Conservation (phyloP, 768 basidiomycete species). For the Royoungia palumana region DNA sequence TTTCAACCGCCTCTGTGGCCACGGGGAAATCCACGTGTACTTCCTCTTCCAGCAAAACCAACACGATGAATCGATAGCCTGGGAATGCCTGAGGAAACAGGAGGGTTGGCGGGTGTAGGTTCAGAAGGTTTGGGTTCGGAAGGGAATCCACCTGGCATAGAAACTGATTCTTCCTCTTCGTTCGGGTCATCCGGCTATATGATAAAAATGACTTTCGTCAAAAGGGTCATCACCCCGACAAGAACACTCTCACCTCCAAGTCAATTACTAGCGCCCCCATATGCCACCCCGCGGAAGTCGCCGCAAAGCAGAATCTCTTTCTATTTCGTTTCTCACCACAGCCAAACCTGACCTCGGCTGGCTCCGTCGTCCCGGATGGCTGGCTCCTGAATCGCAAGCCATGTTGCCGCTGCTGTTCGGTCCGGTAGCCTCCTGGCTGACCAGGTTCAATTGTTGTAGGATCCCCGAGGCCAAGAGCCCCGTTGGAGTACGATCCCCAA, state of each 20-base stretch:
- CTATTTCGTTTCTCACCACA: conserved; percentile 46
- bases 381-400: conserved; percentile 21
- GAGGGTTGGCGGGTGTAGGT: conserved; percentile 8
- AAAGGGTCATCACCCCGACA: background rate
- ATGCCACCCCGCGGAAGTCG: conserved; percentile 89
- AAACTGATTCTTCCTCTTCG: conserved; percentile 30
- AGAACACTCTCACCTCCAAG: conserved; percentile 51
- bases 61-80: conserved; percentile 42
- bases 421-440: conserved; percentile 56
- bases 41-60: conserved; percentile 58
- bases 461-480: conserved; percentile 86
- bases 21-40: conserved; percentile 22
- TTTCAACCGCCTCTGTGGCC: conserved; percentile 17
- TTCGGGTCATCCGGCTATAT: conserved; percentile 34
- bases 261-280: conserved; percentile 86
- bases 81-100: conserved; percentile 16
- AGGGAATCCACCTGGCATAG: conserved; percentile 36
- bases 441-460: conserved; percentile 52
- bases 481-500: conserved; percentile 74
- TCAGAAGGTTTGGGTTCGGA: conserved; percentile 14
- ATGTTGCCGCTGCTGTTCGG: conserved; percentile 34
- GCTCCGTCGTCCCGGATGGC: conserved; percentile 49
- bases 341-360: conserved; percentile 73
- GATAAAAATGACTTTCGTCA: conserved; percentile 3
- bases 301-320: conserved; percentile 73